Percentiles rank a stretch among this genome's conserved stretches.
Evolutionary conservation across 2,329 filamentous ascomycete genomes (phyloP).

Genomic region (Pseudogymnoascus sp.): DNA sequence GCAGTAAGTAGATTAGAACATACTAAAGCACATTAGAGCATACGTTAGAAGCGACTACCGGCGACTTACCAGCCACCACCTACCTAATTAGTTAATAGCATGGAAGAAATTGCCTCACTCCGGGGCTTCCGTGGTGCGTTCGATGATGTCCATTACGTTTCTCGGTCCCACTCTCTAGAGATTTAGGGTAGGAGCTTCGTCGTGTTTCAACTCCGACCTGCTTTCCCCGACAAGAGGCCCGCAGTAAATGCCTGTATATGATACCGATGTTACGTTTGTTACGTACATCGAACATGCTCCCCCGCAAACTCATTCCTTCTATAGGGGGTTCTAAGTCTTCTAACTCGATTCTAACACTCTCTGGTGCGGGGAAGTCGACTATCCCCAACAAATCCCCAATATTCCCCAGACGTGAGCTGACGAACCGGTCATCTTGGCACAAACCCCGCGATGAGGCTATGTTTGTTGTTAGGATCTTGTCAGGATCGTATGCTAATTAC

Average conservation of each 20-base stretch:
- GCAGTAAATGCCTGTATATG: background rate
- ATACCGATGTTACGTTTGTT: background rate
- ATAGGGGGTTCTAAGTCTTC: background rate
- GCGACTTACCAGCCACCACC: background rate
- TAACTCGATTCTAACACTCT: background rate
- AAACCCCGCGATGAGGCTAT: conserved; percentile 6
- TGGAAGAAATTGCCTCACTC: conserved; percentile 7
- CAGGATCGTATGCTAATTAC: background rate
- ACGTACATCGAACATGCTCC: background rate
- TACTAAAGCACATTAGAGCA: background rate
- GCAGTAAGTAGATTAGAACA: background rate
- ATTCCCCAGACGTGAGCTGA: background rate
- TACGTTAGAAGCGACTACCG: background rate
- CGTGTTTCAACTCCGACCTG: background rate
- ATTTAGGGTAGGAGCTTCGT: background rate
- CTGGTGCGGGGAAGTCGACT: background rate
- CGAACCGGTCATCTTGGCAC: conserved; percentile 3
- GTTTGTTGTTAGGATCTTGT: background rate
- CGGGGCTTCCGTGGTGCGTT: background rate
- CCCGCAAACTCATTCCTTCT: background rate
- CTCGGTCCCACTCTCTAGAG: background rate
- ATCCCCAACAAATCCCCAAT: conserved; percentile 3
- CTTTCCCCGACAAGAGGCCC: background rate
- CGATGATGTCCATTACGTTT: conserved; percentile 3
- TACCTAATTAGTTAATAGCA: background rate